phyloP scores from a whole-genome alignment of 1,284 basidiomycete species.

The Tilletiopsis washingtonensis region DNA sequence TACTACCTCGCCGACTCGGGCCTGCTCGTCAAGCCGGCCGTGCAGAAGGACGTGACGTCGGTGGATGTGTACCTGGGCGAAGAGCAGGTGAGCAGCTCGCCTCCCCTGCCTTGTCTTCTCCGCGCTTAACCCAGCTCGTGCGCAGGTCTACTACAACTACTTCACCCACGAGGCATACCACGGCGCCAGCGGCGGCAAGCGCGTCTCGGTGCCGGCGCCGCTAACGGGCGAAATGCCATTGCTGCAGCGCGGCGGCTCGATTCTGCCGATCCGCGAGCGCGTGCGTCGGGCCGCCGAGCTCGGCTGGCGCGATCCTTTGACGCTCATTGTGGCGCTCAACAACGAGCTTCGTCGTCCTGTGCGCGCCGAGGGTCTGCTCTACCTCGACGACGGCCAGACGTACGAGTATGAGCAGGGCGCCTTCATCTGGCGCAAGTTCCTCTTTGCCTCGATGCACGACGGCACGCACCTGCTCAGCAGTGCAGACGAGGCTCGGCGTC shows the following conservation, averaged over 20 bases:
- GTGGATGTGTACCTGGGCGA: conserved; percentile 79
- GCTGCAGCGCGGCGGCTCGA: conserved; percentile 83
- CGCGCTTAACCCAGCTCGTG: not conserved
- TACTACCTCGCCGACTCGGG: conserved; percentile 85
- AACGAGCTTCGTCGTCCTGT: conserved; percentile 10
- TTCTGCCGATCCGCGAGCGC: conserved; percentile 77
- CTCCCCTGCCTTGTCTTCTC: not conserved
- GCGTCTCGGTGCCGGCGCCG: conserved; percentile 59
- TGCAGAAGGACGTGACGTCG: conserved; percentile 63
- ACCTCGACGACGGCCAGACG: conserved; percentile 88
- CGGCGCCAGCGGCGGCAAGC: conserved; percentile 56
- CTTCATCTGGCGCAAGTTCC: conserved; percentile 56
- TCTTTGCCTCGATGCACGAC: not conserved
- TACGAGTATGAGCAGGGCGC: conserved; percentile 71
- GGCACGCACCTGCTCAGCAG: not conserved
- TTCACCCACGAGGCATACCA: conserved; percentile 58
- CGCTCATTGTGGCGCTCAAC: conserved; percentile 73
- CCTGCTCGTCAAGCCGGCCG: conserved; percentile 85
- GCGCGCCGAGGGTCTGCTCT: conserved; percentile 71
- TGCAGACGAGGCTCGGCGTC: too few species aligned
- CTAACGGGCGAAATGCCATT: conserved; percentile 64
- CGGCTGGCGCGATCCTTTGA: conserved; percentile 89
- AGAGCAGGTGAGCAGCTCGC: conserved; percentile 56
- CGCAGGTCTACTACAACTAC: conserved; percentile 91
- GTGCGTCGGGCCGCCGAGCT: conserved; percentile 75